Evolutionary conservation across 148 eudicot species (phyloP), one percentile per base, ranked within the genome.

Genomic region (Drosera capensis): DNA sequence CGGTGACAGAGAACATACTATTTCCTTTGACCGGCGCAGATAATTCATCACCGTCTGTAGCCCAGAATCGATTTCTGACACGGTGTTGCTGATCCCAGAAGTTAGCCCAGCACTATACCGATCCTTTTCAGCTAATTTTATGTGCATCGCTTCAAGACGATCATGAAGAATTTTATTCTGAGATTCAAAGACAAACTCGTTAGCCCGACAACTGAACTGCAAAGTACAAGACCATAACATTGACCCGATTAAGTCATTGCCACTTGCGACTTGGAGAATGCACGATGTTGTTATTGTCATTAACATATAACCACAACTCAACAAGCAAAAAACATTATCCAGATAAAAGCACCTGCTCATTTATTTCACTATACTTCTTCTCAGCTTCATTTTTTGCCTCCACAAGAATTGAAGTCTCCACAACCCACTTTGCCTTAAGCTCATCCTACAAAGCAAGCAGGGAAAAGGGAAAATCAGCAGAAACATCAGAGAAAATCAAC

Each of bases 11-110:
- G 46, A 30, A 25, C 78, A 48, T 65, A 72, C 80, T 54, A 90
- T 85, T 66, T 90, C 99, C 73, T 82, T 90, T 22, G 99, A 73
- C 42, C 99, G 82, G 1, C 95, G 75, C 46, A 90, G 82, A 74
- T 90, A 90, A 51, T 57, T 81, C 51, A 90, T 80, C 54, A 90
- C 94, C 31, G 71, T 64, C 37, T 73, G 95, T 57, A 90, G 52
- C 59, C 95, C 95, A 43, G 72, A 63, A 40, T 78, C 92, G 40
- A 56, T 71, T 23, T 49, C 55, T 21, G 66, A 13, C 20, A 57
- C 75, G 7, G 68, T 43, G 43, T 49, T 38, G 49, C 52, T 48
- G 51, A 68, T 64, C 15, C 73, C 57, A 48, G 70, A 47, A 39
- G 73, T 55, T 54, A 58, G 24, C 46, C 79, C 82, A 13, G 57